A percentile compares a stretch with the other conserved stretches of the same genome.
Conservation (phyloP, 2,329 filamentous ascomycete species). For the Phaeomoniella chlamydospora region DNA sequence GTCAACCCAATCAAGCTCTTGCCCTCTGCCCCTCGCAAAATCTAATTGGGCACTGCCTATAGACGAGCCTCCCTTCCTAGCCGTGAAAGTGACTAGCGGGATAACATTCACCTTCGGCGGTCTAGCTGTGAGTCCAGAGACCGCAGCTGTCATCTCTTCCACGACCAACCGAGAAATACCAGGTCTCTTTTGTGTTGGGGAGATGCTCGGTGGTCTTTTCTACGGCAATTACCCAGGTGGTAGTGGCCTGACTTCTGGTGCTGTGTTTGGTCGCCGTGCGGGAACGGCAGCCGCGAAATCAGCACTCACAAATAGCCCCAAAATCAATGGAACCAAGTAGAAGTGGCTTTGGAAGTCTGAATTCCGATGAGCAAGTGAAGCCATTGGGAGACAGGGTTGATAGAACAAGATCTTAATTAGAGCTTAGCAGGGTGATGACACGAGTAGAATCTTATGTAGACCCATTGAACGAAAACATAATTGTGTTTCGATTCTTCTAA, state of each 20-base stretch:
- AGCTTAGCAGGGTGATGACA: too few relatives aligned
- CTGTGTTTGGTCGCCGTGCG: slow-evolving; percentile 36
- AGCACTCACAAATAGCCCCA: too few relatives aligned
- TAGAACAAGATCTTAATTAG: slow-evolving; percentile 1
- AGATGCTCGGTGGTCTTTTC: slow-evolving; percentile 53
- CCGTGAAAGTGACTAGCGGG: slow-evolving; percentile 49
- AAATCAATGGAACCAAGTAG: too few relatives aligned
- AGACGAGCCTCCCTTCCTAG: slow-evolving; percentile 42
- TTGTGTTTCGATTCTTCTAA: too few relatives aligned
- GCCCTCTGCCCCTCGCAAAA: slow-evolving; percentile 36
- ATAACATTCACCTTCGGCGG: slow-evolving; percentile 59
- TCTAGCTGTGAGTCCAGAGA: slow-evolving; percentile 39
- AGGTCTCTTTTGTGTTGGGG: slow-evolving; percentile 46
- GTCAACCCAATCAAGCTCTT: slow-evolving; percentile 39
- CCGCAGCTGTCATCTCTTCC: slow-evolving; percentile 35
- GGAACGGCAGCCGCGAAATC: slow-evolving; percentile 21
- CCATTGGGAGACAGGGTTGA: too few relatives aligned
- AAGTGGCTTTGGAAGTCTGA: too few relatives aligned
- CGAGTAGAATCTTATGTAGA: too few relatives aligned
- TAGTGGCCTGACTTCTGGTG: slow-evolving; percentile 45
- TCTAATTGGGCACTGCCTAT: slow-evolving; percentile 53
- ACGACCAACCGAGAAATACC: slow-evolving; percentile 28
- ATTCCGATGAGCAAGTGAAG: too few relatives aligned
- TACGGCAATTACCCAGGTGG: slow-evolving; percentile 51
- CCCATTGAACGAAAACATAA: too few relatives aligned